Conservation (phyloP, 192 early-diverging fungal genomes). For the Podila minutissima region DNA sequence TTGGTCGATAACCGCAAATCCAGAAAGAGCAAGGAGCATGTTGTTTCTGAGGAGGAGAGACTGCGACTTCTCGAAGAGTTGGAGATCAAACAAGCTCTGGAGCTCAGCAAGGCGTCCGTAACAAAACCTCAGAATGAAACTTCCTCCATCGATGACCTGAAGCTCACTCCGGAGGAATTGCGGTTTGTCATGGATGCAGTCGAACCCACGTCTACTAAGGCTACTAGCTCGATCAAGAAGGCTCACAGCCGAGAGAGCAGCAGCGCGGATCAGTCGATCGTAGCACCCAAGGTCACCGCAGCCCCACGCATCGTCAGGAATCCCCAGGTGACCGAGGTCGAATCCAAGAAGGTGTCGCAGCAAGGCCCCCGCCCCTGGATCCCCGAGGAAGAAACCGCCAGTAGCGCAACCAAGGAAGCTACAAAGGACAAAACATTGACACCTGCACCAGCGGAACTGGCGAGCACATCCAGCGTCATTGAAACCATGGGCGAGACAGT, state of each 20-base stretch:
- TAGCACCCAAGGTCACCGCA: conserved; percentile 9
- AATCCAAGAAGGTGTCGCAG: conserved; percentile 6
- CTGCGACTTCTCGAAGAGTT: conserved; percentile 23
- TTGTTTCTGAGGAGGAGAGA: conserved; percentile 6
- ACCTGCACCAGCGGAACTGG: conserved; percentile 12
- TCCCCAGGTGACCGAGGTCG: conserved; percentile 12
- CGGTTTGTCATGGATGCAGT: conserved; percentile 20
- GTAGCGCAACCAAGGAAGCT: not conserved
- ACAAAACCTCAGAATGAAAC: not conserved
- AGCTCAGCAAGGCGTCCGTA: conserved; percentile 13
- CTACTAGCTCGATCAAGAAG: not conserved
- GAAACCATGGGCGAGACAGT: conserved; percentile 22
- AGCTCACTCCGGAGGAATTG: conserved; percentile 16
- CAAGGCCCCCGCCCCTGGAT: conserved; percentile 19
- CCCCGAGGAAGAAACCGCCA: not conserved
- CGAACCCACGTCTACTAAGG: not conserved
- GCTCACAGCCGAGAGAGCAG: not conserved
- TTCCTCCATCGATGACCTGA: conserved; percentile 16
- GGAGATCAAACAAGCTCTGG: conserved; percentile 27
- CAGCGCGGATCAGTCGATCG: not conserved
- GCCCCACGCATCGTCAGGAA: conserved; percentile 5
- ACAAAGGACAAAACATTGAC: not conserved
- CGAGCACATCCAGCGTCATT: not conserved
- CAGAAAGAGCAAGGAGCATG: not conserved
- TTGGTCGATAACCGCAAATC: conserved; percentile 3